Percentiles rank a stretch among this genome's conserved stretches.
phyloP scores from a whole-genome alignment of 257 asterid species.

The Osmanthus fragrans region DNA sequence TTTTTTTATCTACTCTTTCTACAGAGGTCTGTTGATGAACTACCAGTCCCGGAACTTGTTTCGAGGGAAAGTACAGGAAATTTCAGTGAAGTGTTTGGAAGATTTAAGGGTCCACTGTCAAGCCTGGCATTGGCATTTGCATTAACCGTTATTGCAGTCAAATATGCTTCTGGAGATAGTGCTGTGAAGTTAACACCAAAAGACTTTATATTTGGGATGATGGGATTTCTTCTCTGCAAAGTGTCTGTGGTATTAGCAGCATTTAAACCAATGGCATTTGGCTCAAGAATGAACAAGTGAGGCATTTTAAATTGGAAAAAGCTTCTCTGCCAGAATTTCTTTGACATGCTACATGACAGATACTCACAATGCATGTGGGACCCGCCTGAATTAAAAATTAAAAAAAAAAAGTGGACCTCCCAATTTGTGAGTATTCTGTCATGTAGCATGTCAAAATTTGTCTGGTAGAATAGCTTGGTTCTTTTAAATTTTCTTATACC shows the following conservation, averaged over 20 bases:
- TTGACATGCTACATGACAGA: too few relatives aligned
- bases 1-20: conserved; percentile 60
- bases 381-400: too few relatives aligned
- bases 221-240: conserved; percentile 81
- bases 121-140: conserved; percentile 49
- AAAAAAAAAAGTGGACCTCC: too few relatives aligned
- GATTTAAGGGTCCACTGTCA: conserved; percentile 42
- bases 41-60: conserved; percentile 46
- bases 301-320: not conserved
- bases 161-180: conserved; percentile 50
- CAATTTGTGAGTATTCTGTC: too few relatives aligned
- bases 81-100: conserved; percentile 31
- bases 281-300: conserved; percentile 36
- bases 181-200: conserved; percentile 48
- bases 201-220: conserved; percentile 67
- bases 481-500: not conserved
- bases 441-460: too few relatives aligned
- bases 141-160: conserved; percentile 34
- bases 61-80: conserved; percentile 28
- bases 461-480: too few relatives aligned
- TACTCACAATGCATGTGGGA: too few relatives aligned
- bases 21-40: conserved; percentile 75
- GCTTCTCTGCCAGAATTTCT: too few relatives aligned
- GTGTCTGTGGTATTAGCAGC: conserved; percentile 79
- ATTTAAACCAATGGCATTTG: conserved; percentile 48